Evolutionary conservation across 257 asterid species (phyloP).

Genomic region (Echites panduratus): DNA sequence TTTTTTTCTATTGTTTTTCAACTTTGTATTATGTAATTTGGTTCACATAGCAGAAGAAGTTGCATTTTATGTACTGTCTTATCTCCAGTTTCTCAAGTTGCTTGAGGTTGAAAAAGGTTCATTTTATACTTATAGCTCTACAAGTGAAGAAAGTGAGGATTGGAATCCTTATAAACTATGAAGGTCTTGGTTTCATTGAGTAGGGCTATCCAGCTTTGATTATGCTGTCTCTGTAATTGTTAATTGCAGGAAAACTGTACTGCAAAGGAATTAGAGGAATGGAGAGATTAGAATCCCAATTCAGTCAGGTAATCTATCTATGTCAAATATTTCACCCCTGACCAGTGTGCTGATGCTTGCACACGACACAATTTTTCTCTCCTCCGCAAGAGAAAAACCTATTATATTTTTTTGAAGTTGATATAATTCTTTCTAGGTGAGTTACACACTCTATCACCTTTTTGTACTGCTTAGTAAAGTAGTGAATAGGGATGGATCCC

Average conservation of each 20-base stretch:
- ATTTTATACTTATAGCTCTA: constrained; percentile 19
- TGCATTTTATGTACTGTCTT: constrained; percentile 10
- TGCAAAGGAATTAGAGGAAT: constrained; percentile 35
- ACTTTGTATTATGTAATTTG: background rate
- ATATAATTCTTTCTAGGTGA: too few relatives aligned
- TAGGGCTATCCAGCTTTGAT: background rate
- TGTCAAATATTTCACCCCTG: background rate
- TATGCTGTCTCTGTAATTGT: constrained; percentile 12
- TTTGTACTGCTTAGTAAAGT: too few relatives aligned
- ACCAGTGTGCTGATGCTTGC: background rate
- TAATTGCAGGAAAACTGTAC: constrained; percentile 36
- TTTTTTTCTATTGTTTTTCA: too few relatives aligned
- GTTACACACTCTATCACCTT: too few relatives aligned
- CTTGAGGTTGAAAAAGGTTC: constrained; percentile 27
- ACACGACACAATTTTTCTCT: background rate
- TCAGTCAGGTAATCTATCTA: constrained; percentile 34
- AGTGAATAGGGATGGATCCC: too few relatives aligned
- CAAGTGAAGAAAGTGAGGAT: constrained; percentile 34
- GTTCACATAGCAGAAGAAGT: constrained; percentile 8
- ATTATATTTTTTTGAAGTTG: background rate
- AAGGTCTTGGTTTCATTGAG: background rate
- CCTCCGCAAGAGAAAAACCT: background rate
- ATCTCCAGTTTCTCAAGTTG: constrained; percentile 36
- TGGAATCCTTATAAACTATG: background rate
- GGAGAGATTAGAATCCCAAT: constrained; percentile 40